Evolutionary conservation across 1,284 basidiomycete species (phyloP).

Genomic region (Irpex rosettiformis): DNA sequence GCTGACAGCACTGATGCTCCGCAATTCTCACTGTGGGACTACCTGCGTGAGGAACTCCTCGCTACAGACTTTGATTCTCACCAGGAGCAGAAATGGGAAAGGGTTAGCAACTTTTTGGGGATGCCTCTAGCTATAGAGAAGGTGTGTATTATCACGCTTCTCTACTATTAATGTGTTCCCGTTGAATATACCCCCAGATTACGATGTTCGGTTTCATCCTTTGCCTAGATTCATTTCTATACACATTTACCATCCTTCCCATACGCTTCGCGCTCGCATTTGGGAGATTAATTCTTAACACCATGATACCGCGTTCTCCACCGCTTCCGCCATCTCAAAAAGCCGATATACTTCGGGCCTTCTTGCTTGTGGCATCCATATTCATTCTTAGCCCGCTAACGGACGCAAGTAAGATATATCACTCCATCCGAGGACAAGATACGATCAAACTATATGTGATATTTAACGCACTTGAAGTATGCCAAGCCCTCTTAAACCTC

Average conservation of each 20-base stretch:
- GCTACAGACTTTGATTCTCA: slow-evolving; percentile 92
- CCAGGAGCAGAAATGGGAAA: slow-evolving; percentile 93
- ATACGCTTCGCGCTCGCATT: slow-evolving; percentile 79
- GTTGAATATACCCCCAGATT: slow-evolving; percentile 50
- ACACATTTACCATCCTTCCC: slow-evolving; percentile 97
- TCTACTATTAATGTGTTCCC: background rate
- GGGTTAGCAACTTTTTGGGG: slow-evolving; percentile 95
- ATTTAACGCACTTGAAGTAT: slow-evolving; percentile 94
- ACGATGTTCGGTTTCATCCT: slow-evolving; percentile 91
- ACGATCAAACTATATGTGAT: slow-evolving; percentile 99
- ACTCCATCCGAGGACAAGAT: slow-evolving; percentile 97
- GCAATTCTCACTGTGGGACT: slow-evolving; percentile 89
- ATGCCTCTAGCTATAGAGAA: slow-evolving; percentile 95
- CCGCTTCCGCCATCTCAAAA: slow-evolving; percentile 84
- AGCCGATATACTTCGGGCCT: slow-evolving; percentile 81
- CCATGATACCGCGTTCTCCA: slow-evolving; percentile 41
- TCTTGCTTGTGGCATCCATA: slow-evolving; percentile 78
- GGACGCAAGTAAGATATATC: slow-evolving; percentile 98
- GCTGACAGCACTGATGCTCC: slow-evolving; percentile 19
- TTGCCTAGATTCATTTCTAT: slow-evolving; percentile 96
- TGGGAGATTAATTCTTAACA: slow-evolving; percentile 52
- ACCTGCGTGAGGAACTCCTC: slow-evolving; percentile 81
- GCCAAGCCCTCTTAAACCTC: slow-evolving; percentile 17
- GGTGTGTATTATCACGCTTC: slow-evolving; percentile 38
- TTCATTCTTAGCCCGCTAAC: slow-evolving; percentile 79